phyloP scores from a whole-genome alignment of 768 basidiomycete genomes.

The Leccinum uliginosum region DNA sequence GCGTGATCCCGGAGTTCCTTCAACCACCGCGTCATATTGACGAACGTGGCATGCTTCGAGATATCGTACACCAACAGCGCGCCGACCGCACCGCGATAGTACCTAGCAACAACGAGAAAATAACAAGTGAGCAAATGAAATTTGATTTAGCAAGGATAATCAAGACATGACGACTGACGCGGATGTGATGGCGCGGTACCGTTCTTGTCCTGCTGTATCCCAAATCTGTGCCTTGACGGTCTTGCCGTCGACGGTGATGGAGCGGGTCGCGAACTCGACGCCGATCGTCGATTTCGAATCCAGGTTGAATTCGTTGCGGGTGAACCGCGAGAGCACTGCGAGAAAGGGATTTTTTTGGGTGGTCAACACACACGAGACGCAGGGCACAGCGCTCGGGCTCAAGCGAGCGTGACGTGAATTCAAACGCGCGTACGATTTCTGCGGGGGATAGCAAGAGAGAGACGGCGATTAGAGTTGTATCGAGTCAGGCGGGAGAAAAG shows the following conservation, averaged over 20 bases:
- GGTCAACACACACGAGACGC: not conserved
- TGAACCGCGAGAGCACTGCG: slow-evolving; percentile 98
- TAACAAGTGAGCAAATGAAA: not conserved
- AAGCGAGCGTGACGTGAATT: not conserved
- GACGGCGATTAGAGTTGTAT: not conserved
- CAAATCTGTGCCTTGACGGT: slow-evolving; percentile 98
- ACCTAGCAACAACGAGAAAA: slow-evolving; percentile 42
- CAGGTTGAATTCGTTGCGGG: slow-evolving; percentile 98
- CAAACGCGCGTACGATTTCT: slow-evolving; percentile 32
- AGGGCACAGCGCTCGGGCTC: not conserved
- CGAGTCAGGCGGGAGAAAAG: not conserved
- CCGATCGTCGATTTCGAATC: slow-evolving; percentile 99
- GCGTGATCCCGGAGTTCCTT: slow-evolving; percentile 97
- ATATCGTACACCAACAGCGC: slow-evolving; percentile 94
- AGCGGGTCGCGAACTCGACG: slow-evolving; percentile 96
- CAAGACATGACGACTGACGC: slow-evolving; percentile 53
- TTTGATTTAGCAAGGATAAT: not conserved
- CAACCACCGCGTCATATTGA: slow-evolving; percentile 92
- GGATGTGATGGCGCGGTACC: slow-evolving; percentile 96
- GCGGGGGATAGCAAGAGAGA: not conserved
- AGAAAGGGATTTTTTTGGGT: not conserved
- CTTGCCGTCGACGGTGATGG: slow-evolving; percentile 94
- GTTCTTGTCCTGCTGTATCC: slow-evolving; percentile 99
- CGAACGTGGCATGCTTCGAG: slow-evolving; percentile 90
- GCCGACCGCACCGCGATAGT: slow-evolving; percentile 95